Conservation (phyloP, 2,329 filamentous ascomycete species). For the Fusarium citri region DNA sequence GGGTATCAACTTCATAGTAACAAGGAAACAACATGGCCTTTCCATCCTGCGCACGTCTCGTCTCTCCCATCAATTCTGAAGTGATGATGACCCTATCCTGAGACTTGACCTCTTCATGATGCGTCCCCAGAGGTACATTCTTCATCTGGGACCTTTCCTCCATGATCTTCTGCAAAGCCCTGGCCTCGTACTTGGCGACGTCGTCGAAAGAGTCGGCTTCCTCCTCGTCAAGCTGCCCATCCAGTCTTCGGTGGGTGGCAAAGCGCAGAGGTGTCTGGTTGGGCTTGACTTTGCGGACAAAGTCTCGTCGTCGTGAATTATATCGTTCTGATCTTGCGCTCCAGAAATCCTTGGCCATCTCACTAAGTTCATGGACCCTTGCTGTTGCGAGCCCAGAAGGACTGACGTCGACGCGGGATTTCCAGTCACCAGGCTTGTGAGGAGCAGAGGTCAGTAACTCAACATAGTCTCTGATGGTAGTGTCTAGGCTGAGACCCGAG, state of each 20-base stretch:
- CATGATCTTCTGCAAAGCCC: background rate
- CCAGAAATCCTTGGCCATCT: slow-evolving; percentile 32
- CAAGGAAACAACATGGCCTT: slow-evolving; percentile 19
- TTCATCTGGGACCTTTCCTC: background rate
- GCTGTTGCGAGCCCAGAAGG: background rate
- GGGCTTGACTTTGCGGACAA: slow-evolving; percentile 19
- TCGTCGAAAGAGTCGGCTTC: slow-evolving; percentile 20
- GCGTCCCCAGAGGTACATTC: background rate
- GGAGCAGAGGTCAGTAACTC: background rate
- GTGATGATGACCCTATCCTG: background rate
- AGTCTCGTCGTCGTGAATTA: background rate
- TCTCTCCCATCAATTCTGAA: background rate
- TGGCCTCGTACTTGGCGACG: background rate
- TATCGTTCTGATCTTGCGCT: slow-evolving; percentile 24
- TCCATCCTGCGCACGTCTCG: background rate
- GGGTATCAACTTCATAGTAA: slow-evolving; percentile 21
- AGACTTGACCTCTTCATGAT: background rate
- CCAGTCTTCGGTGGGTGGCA: slow-evolving; percentile 8
- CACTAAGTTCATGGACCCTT: slow-evolving; percentile 6
- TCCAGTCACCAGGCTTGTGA: slow-evolving; percentile 4
- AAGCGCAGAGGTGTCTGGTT: slow-evolving; percentile 7
- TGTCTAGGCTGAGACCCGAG: slow-evolving; percentile 1
- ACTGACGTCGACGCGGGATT: background rate
- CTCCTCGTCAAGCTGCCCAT: slow-evolving; percentile 6
- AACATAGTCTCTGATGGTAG: background rate